Base-by-base conservation (phyloP, 306 rosid genomes). In the Argentina anserina region DNA sequence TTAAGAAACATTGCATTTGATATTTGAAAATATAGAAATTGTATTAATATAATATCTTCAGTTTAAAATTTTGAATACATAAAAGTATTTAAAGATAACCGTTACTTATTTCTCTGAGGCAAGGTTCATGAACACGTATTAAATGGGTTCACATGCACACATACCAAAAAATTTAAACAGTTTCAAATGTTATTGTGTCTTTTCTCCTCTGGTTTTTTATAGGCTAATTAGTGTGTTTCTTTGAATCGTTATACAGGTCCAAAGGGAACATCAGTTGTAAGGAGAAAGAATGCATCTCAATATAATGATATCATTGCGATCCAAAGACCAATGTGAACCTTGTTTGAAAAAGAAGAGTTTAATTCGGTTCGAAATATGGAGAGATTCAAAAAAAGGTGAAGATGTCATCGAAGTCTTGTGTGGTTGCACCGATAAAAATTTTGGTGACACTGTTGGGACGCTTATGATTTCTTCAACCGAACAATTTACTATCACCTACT, bases 401-500 rank as follows among this genome's bases (percentile, higher is more conserved):
- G 75, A 65, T 72, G 80, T 47, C 9, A 39, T 89, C 18, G 85
- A 83, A 67, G 83, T 87, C n/a, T 18, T 13, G 1, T 87, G 96
- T 55, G 88, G 90, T 13, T 80, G 83, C 70, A 87, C 88, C 10
- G 77, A 74, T 68, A 74, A 45, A 9, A 80, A 6, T 34, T 78
- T 29, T 26, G 88, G 90, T 8, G 92, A 89, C 61, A 47, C 34
- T 4, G 26, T 4, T 10, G 90, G 85, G 3, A 83, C 1, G 34
- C 83, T 85, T 0, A 81, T 53, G 66, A 49, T 87, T 18, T 67
- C 66, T 7, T 3, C 55, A 11, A n/a, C 56, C 6, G 88, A 90
- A 3, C 78, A 81, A 20, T 83, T 83, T 13, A 34, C 9, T 1
- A 76, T 89, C 67, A 58, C 26, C 26, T 86, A 86, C n/a, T 28